phyloP scores from a whole-genome alignment of 805 yeast species.

The Saccharomyces eubayanus region DNA sequence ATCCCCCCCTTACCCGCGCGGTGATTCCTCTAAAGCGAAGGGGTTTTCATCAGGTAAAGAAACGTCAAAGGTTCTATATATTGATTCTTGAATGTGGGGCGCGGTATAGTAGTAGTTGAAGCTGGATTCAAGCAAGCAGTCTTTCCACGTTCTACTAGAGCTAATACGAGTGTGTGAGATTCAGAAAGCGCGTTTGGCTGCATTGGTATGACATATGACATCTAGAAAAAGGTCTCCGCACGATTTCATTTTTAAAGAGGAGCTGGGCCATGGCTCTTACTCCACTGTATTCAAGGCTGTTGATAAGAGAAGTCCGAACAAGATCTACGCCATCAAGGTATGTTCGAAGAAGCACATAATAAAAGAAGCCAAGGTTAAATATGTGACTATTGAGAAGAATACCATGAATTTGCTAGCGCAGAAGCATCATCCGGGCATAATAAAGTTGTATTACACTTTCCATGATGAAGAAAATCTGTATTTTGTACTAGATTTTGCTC shows the following conservation, averaged over 20 bases:
- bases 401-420: constrained; percentile 62
- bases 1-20: not conserved
- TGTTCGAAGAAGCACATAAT: constrained; percentile 89
- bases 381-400: constrained; percentile 90
- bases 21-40: not conserved
- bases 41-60: not conserved
- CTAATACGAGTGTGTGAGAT: not conserved
- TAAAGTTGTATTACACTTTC: constrained; percentile 84
- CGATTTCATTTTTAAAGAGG: constrained; percentile 29
- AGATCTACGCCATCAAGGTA: constrained; percentile 81
- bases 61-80: not conserved
- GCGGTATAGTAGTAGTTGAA: not conserved
- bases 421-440: constrained; percentile 92
- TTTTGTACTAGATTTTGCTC: constrained; percentile 89
- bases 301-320: constrained; percentile 44
- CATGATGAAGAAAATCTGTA: constrained; percentile 84
- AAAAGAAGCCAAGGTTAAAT: constrained; percentile 87
- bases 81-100: not conserved
- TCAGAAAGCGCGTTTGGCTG: not conserved
- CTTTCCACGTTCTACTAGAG: not conserved
- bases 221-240: constrained; percentile 27
- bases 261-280: constrained; percentile 88
- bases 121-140: not conserved
- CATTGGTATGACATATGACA: constrained; percentile 12
- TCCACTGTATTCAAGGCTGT: constrained; percentile 87